phyloP scores from a whole-genome alignment of 768 basidiomycete genomes.

The Grammothele lineata region DNA sequence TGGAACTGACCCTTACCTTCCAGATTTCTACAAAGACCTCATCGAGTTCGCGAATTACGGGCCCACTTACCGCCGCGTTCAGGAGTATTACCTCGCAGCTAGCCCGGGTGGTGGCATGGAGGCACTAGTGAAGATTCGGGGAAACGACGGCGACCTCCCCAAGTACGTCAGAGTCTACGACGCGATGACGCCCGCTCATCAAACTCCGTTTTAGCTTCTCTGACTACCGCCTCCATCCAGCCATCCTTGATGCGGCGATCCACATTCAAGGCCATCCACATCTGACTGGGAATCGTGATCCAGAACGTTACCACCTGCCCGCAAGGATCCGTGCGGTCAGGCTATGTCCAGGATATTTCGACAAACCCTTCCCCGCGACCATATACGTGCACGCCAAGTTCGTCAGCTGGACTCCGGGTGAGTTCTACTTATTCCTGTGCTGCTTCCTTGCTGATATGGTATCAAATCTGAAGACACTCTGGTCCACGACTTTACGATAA shows the following conservation, averaged over 20 bases:
- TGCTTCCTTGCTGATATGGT: too few species aligned
- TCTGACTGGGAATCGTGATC: slow-evolving; percentile 27
- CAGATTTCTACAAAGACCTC: too few species aligned
- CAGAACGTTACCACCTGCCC: slow-evolving; percentile 30
- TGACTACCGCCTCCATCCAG: slow-evolving; percentile 31
- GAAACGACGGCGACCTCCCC: slow-evolving; percentile 14
- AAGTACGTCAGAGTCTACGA: too few species aligned
- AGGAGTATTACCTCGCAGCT: background rate
- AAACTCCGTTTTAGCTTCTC: too few species aligned
- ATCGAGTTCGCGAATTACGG: too few species aligned
- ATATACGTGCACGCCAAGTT: slow-evolving; percentile 25
- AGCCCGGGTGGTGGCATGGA: background rate
- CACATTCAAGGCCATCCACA: slow-evolving; percentile 29
- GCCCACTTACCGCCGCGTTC: too few species aligned
- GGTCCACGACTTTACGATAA: slow-evolving; percentile 24
- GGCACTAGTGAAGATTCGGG: slow-evolving; percentile 10
- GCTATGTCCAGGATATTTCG: slow-evolving; percentile 15
- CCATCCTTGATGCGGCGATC: slow-evolving; percentile 34
- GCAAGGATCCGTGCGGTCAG: slow-evolving; percentile 17
- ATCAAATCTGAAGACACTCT: too few species aligned
- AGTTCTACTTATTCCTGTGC: too few species aligned
- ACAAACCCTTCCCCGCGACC: slow-evolving; percentile 9
- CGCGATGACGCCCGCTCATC: too few species aligned
- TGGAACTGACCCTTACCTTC: too few species aligned
- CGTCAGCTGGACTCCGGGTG: slow-evolving; percentile 28